Conservation (phyloP, 805 yeast genomes). For the Wickerhamomyces bovis region DNA sequence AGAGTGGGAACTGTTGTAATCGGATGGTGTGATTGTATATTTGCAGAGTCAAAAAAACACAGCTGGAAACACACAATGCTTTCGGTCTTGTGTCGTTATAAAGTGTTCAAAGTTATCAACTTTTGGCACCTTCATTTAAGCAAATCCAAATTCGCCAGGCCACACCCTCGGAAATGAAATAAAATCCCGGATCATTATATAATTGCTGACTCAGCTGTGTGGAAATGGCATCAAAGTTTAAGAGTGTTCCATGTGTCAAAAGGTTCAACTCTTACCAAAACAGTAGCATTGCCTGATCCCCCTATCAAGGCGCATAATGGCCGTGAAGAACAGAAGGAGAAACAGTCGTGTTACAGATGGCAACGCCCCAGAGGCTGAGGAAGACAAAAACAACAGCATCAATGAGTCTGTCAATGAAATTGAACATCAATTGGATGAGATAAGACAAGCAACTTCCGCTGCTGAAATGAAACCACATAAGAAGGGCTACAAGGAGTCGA, state of each 20-base stretch:
- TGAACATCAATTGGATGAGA: slow-evolving; percentile 12
- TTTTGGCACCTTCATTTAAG: not conserved
- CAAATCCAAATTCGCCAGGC: not conserved
- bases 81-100: not conserved
- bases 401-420: slow-evolving; percentile 14
- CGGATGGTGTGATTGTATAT: no score
- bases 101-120: not conserved
- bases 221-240: no score
- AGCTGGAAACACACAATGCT: not conserved
- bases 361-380: not conserved
- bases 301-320: not conserved
- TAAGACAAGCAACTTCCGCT: slow-evolving; percentile 8
- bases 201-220: not conserved
- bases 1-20: not conserved
- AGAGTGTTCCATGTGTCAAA: not conserved
- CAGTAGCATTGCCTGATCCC: no score
- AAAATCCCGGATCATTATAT: not conserved
- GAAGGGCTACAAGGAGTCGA: slow-evolving; percentile 37
- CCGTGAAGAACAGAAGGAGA: not conserved
- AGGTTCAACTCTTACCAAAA: no score
- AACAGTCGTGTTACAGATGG: not conserved
- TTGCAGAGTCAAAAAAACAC: no score
- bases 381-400: slow-evolving; percentile 4
- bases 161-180: not conserved
- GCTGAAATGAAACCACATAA: not conserved